Base-by-base conservation (phyloP, 2,329 filamentous ascomycete genomes). In the Bipolaris cookei region DNA sequence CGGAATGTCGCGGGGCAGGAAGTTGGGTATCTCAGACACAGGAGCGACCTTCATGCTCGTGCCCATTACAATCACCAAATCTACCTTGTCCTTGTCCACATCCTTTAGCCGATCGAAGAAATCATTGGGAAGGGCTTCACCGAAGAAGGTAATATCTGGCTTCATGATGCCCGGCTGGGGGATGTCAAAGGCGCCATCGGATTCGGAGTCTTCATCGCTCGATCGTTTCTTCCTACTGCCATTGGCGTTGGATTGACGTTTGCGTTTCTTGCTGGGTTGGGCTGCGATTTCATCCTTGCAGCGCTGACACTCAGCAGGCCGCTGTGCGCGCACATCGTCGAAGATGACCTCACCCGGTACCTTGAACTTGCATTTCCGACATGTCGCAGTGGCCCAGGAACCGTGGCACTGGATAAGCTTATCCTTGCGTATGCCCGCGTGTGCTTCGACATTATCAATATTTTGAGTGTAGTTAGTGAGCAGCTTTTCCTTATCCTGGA, bases 381-480 rank as follows among this genome's bases (percentile, higher is more conserved):
- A 99, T 2, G 88, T 91, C 20, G 95, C 95, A 0, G 90, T 96
- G 41, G 93, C 93, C 79, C 97, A 98, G 6, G 92, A 97, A 59
- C 95, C 95, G 74, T 99, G 95, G 74, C 95, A 98, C 77, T 99
- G 94, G 25, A 99, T 89, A 16, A 98, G 84, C 72, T 95, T 96
- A 32, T 91, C 88, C 1, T 86, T 84, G 20, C 82, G 78, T 58
- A 99, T 91, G 20, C 95, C 95, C 0, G 94, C 94, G 69, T 90
- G 88, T 59, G 88, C 85, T 76, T 99, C 94, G 49, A 97, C 87
- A 68, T 97, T 97, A 81, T 99, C 95, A 71, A 99, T 98, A 76
- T 99, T 99, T 75, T 99, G 95, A 0, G 95, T 96, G 80, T 97
- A 99, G 79, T 98, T 97, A 39, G 93, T 98, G 58, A 97, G 85